Conservation (phyloP, 768 basidiomycete genomes). For the Scleroderma bovista region DNA sequence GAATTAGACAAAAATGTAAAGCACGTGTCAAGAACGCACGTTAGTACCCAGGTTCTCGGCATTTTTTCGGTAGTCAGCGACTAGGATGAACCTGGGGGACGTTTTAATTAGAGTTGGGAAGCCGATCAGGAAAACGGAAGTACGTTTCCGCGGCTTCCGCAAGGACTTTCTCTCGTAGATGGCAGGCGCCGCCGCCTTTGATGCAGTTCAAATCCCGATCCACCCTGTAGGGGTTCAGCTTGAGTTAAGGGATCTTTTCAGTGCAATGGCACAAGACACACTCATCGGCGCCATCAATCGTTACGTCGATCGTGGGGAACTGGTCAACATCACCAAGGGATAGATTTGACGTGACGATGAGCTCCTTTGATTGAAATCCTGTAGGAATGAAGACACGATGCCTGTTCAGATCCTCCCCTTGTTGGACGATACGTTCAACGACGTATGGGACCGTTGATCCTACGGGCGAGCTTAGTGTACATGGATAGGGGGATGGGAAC, state of each 20-base stretch:
- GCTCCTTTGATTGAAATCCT: constrained; percentile 93
- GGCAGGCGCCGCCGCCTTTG: constrained; percentile 97
- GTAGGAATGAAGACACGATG: constrained; percentile 87
- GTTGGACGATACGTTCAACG: constrained; percentile 87
- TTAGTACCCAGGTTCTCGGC: constrained; percentile 73
- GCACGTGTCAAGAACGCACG: constrained; percentile 41
- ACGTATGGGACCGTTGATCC: constrained; percentile 96
- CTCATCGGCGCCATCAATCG: constrained; percentile 97
- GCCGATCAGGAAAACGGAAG: constrained; percentile 9
- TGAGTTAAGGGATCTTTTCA: neutral
- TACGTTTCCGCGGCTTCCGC: constrained; percentile 91
- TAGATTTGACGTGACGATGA: constrained; percentile 78
- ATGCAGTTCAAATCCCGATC: constrained; percentile 85
- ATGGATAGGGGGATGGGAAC: neutral
- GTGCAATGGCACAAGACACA: constrained; percentile 32
- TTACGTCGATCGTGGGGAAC: constrained; percentile 89
- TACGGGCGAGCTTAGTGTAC: constrained; percentile 17
- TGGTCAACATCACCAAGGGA: constrained; percentile 85
- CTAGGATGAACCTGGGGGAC: constrained; percentile 65
- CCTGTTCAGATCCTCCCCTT: constrained; percentile 71
- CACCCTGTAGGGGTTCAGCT: constrained; percentile 47
- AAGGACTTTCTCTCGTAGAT: constrained; percentile 93
- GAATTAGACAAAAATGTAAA: neutral
- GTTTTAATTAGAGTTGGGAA: neutral
- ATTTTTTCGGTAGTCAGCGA: constrained; percentile 97